phyloP scores from a whole-genome alignment of 441 rosid species.

The Gossypium lobatum region DNA sequence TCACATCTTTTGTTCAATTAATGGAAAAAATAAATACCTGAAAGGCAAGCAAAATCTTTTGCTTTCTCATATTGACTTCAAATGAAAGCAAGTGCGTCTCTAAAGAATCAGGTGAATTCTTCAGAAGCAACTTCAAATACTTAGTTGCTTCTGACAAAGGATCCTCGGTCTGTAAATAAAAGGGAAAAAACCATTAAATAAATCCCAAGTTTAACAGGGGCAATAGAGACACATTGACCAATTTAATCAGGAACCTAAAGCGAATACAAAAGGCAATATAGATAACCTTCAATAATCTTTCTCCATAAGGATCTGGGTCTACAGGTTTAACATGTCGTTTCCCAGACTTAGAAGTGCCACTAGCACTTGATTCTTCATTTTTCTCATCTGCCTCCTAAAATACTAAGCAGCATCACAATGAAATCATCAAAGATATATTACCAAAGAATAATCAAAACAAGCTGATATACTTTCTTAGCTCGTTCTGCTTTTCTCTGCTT shows the following conservation, averaged over 20 bases:
- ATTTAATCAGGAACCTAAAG: conserved; percentile 9
- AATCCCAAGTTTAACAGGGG: conserved; percentile 14
- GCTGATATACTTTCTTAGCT: conserved; percentile 75
- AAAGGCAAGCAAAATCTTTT: conserved; percentile 81
- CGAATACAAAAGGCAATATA: conserved; percentile 14
- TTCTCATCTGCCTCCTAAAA: conserved; percentile 91
- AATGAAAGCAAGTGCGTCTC: conserved; percentile 97
- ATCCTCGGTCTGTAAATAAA: conserved; percentile 63
- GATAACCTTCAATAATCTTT: conserved; percentile 91
- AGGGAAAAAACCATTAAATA: conserved; percentile 17
- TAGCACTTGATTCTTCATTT: conserved; percentile 71
- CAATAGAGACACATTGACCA: neutral
- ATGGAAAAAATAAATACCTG: conserved; percentile 46
- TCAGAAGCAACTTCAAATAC: conserved; percentile 92
- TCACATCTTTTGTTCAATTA: neutral
- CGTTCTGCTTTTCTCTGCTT: conserved; percentile 96
- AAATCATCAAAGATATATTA: conserved; percentile 15
- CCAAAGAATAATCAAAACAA: conserved; percentile 18
- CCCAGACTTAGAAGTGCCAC: conserved; percentile 77
- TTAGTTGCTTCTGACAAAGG: conserved; percentile 90
- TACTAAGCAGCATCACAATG: conserved; percentile 13
- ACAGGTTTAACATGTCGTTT: conserved; percentile 86
- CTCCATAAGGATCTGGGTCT: conserved; percentile 95
- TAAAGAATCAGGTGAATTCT: conserved; percentile 71
- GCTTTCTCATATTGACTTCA: conserved; percentile 94